Base-by-base conservation (phyloP, 2,329 filamentous ascomycete species). In the Hysterium pulicare region DNA sequence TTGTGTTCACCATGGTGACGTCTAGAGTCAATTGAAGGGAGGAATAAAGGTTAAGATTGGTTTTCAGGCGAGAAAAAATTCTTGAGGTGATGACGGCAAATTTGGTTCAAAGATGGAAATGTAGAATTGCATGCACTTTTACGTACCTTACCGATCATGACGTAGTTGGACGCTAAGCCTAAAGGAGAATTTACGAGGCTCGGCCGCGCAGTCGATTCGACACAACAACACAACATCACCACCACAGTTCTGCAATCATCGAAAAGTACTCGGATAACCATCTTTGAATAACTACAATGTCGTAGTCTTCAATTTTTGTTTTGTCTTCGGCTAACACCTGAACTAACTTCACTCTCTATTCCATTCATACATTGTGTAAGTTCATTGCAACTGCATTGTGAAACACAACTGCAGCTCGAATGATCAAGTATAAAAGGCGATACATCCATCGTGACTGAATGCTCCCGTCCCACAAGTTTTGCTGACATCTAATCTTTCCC, bases 1-100 rank as follows among this genome's bases (percentile, higher is more conserved):
- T 50, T 42, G 69, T 72, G 55, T 62, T 49, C 2, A 68, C 72
- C 72, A 75, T 75, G 31, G 15, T 33, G 23, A 37, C 13, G 3
- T 22, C 2, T 10, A 11, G 34, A 24, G 9, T 38, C 34, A 24
- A 24, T 33, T 26, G 31, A 16, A 40, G 31, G 3, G 4, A 15
- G 30, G 30, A 28, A 36, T 5, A 7, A 9, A 15, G 36, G 24
- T 32, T n/a, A n/a, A n/a, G n/a, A n/a, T n/a, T n/a, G n/a, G n/a
- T n/a, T n/a, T n/a, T n/a, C n/a, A n/a, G n/a, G n/a, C n/a, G n/a
- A n/a, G n/a, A n/a, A n/a, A n/a, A n/a, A n/a, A n/a, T n/a, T n/a
- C n/a, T n/a, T n/a, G n/a, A n/a, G n/a, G n/a, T n/a, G n/a, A n/a
- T 26, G 9, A 3, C n/a, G 33, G 24, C 24, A 28, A 38, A 35